Conservation (phyloP, 371 early-diverging fungal species). For the Rhizomucor miehei region DNA sequence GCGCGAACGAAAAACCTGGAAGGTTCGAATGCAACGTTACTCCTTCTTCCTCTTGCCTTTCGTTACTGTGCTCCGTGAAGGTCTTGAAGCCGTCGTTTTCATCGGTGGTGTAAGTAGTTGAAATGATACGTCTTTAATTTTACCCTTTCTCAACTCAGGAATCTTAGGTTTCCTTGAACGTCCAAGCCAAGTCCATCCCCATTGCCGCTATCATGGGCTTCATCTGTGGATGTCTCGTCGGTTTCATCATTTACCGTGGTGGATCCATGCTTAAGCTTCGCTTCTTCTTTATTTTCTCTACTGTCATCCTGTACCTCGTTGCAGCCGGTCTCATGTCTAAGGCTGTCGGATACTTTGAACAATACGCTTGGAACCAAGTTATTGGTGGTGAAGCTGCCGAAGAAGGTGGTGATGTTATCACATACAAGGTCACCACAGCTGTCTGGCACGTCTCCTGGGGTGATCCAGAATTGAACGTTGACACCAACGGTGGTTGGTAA, state of each 20-base stretch:
- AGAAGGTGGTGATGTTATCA: slow-evolving; percentile 40
- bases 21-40: slow-evolving; percentile 38
- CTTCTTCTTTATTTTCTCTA: slow-evolving; percentile 74
- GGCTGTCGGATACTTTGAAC: slow-evolving; percentile 59
- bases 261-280: slow-evolving; percentile 64
- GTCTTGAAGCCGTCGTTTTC: slow-evolving; percentile 79
- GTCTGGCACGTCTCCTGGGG: slow-evolving; percentile 50
- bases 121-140: slow-evolving; percentile 24
- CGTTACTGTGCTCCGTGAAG: slow-evolving; percentile 79
- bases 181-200: slow-evolving; percentile 69
- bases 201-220: slow-evolving; percentile 71
- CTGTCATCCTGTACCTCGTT: slow-evolving; percentile 69
- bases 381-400: slow-evolving; percentile 51
- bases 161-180: slow-evolving; percentile 62
- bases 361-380: slow-evolving; percentile 50
- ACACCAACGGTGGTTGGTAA: slow-evolving; percentile 58
- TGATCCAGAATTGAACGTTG: slow-evolving; percentile 41
- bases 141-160: slow-evolving; percentile 35
- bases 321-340: slow-evolving; percentile 75
- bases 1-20: slow-evolving; percentile 8
- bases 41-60: slow-evolving; percentile 77
- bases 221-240: slow-evolving; percentile 61
- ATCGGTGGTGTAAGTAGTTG: slow-evolving; percentile 76
- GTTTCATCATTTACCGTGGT: slow-evolving; percentile 67
- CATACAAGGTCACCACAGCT: slow-evolving; percentile 39